A percentile compares a stretch with the other conserved stretches of the same genome.
These are phyloP conservation scores for Sisymbrium irio DNA, from an alignment of 345 rosid species.

Conservation along the genomic window DNA sequence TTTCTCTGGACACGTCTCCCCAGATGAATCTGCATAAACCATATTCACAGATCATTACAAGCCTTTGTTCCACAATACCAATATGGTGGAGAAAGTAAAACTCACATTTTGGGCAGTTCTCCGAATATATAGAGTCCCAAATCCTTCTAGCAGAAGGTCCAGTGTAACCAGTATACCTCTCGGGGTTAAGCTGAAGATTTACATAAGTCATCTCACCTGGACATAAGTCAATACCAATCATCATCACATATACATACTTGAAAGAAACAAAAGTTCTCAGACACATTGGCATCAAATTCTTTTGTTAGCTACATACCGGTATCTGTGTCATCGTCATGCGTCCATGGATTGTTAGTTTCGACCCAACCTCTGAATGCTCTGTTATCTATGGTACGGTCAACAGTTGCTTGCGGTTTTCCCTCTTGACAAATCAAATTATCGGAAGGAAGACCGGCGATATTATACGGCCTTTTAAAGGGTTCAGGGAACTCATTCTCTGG, in stretches of 20 bases:
- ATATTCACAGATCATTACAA: neutral
- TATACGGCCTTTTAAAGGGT: constrained; percentile 52
- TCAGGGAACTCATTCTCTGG: constrained; percentile 93
- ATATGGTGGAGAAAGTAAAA: neutral
- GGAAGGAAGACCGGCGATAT: constrained; percentile 49
- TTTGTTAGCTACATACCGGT: constrained; percentile 45
- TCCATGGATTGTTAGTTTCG: constrained; percentile 92
- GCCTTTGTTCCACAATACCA: neutral
- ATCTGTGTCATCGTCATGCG: constrained; percentile 93
- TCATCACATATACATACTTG: too few species aligned
- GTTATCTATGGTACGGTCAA: constrained; percentile 83
- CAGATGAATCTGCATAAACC: constrained; percentile 63
- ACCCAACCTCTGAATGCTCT: constrained; percentile 87
- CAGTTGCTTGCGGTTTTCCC: constrained; percentile 85
- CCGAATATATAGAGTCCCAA: constrained; percentile 92
- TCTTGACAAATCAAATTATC: constrained; percentile 83
- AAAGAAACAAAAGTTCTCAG: neutral
- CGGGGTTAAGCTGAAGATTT: constrained; percentile 85
- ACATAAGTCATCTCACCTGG: constrained; percentile 92
- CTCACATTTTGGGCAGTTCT: constrained; percentile 88
- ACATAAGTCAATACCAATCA: constrained; percentile 7
- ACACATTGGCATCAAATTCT: neutral
- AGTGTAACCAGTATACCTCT: constrained; percentile 77
- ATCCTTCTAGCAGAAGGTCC: constrained; percentile 95
- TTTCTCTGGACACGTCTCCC: constrained; percentile 82